Evolutionary conservation across 495 filamentous ascomycete genomes (phyloP), one percentile per base, ranked within the genome.

Genomic region (Podospora australis): DNA sequence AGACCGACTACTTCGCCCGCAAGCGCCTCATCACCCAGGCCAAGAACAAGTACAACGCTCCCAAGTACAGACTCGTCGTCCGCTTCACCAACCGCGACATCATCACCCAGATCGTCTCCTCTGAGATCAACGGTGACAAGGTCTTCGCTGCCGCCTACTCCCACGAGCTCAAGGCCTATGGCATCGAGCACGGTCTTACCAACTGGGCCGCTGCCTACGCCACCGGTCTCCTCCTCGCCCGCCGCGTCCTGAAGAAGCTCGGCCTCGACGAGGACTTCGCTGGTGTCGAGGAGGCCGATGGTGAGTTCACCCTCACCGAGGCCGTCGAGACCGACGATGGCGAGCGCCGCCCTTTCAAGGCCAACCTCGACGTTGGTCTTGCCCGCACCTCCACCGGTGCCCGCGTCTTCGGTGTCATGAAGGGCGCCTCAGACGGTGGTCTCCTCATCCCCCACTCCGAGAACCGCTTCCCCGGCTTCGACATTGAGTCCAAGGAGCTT

Each of bases 21-120:
- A 96, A 96, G 84, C 86, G 92, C 65, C 79, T 99, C 74, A 94
- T 95, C 82, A 90, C 88, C 75, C 92, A 99, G 80, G 92, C 92
- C 73, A 99, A 97, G 89, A 97, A 97, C 88, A 97, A 97, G 82
- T 98, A 96, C 86, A 92, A 90, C 72, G 86, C 91, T 40, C 91
- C 92, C 70, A 99, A 99, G 80, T 96, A 99, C 83, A 87, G 92
- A 68, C 86, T 99, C 67, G 92, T 99, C 49, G 91, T 99, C 67
- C 91, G 92, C 71, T 99, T 99, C 87, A 96, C 94, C 82, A 97
- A 97, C 82, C 86, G 88, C 69, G 92, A 98, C 77, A 94, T 99
- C 79, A 82, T 99, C 77, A 82, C 81, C 72, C 92, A 99, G 77
- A 92, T 99, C 73, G 79, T 97, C 72, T 87, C 80, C 70, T 94